phyloP scores from a whole-genome alignment of 1,139 yeast species.

The Blastobotrys niveus region DNA sequence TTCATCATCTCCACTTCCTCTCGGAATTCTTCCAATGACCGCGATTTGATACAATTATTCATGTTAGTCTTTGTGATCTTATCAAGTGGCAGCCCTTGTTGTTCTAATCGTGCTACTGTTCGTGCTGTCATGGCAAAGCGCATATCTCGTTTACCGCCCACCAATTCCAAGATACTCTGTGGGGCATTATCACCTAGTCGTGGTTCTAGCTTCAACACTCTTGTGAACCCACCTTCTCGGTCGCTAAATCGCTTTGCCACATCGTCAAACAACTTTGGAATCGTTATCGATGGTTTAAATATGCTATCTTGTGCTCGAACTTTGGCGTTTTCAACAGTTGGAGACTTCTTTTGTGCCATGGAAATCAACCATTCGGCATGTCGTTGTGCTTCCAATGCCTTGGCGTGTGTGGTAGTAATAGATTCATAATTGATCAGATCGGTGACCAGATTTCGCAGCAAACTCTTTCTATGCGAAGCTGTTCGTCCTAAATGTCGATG shows the following conservation, averaged over 20 bases:
- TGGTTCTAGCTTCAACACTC: slow-evolving; percentile 78
- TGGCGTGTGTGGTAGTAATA: slow-evolving; percentile 63
- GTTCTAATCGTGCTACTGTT: slow-evolving; percentile 70
- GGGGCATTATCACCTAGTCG: slow-evolving; percentile 89
- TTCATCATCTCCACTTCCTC: slow-evolving; percentile 64
- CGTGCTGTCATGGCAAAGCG: slow-evolving; percentile 74
- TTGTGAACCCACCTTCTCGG: slow-evolving; percentile 78
- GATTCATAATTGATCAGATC: slow-evolving; percentile 64
- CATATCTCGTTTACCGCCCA: slow-evolving; percentile 72
- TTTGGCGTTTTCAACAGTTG: slow-evolving; percentile 24
- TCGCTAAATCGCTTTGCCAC: slow-evolving; percentile 56
- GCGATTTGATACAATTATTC: slow-evolving; percentile 43
- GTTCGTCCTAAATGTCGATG: slow-evolving; percentile 33
- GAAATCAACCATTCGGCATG: slow-evolving; percentile 52
- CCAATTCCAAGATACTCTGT: slow-evolving; percentile 81
- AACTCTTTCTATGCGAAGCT: slow-evolving; percentile 47
- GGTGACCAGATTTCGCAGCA: slow-evolving; percentile 57
- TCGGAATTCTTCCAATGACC: slow-evolving; percentile 46
- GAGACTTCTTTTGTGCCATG: slow-evolving; percentile 39
- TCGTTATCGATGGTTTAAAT: slow-evolving; percentile 39
- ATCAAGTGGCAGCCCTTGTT: slow-evolving; percentile 60
- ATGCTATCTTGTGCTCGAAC: slow-evolving; percentile 26
- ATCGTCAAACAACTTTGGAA: slow-evolving; percentile 61
- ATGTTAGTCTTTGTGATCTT: slow-evolving; percentile 55
- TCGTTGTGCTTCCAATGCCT: slow-evolving; percentile 60